Evolutionary conservation across 176 grass and related monocot species (phyloP).

Genomic region (Themeda triandra): DNA sequence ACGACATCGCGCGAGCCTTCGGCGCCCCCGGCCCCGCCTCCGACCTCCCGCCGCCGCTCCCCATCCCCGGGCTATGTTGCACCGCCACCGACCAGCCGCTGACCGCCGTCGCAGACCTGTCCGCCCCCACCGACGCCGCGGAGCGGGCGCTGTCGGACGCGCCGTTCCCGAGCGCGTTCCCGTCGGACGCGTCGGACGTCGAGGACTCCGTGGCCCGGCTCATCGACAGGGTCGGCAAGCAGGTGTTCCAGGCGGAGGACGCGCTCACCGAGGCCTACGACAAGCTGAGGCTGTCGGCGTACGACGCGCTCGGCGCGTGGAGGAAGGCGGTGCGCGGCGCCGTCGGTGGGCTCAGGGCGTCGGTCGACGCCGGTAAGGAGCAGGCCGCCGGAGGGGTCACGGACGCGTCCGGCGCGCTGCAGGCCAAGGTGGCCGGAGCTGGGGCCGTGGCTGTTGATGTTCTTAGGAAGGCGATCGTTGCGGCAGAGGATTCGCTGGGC

Average conservation of each 20-base stretch:
- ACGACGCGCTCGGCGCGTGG: constrained; percentile 46
- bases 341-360: constrained; percentile 46
- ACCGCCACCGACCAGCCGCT: constrained; percentile 4
- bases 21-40: constrained; percentile 26
- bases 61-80: constrained; percentile 9
- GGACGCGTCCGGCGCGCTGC: constrained; percentile 44
- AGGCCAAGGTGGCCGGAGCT: constrained; percentile 55
- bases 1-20: constrained; percentile 69
- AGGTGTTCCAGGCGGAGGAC: constrained; percentile 74
- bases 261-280: constrained; percentile 62
- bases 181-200: constrained; percentile 28
- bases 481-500: constrained; percentile 62
- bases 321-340: constrained; percentile 59
- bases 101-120: constrained; percentile 37
- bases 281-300: constrained; percentile 59
- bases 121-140: background rate
- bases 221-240: constrained; percentile 51
- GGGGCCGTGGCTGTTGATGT: constrained; percentile 46
- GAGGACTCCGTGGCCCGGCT: constrained; percentile 58
- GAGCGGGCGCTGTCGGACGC: constrained; percentile 46
- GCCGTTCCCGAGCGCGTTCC: constrained; percentile 42
- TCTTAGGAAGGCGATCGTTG: constrained; percentile 59
- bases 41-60: constrained; percentile 23
- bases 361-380: constrained; percentile 53
- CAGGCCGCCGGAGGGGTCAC: constrained; percentile 43